Evolutionary conservation across 495 filamentous ascomycete species (phyloP), one percentile per base, ranked within the genome.

Genomic region (Chaetomium fimeti): DNA sequence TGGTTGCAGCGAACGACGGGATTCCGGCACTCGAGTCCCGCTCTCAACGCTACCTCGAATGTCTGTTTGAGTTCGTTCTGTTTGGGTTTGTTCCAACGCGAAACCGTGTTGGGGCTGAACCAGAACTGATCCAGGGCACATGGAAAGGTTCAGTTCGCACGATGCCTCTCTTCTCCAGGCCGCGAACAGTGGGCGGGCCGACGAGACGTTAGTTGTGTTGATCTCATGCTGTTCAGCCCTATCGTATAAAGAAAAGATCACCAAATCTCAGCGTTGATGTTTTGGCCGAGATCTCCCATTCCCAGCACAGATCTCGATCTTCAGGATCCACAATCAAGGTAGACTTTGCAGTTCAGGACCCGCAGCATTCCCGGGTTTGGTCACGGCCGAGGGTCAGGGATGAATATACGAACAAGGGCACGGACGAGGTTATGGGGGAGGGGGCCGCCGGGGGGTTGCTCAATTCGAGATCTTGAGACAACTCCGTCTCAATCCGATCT

Each of bases 291-390:
- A 18, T 49, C 13, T 13, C 0, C 9, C 1, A 24, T n/a, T 51
- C 45, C n/a, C 22, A 11, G 20, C 18, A 24, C 6, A 18, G 58
- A 38, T 22, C 57, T 2, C 7, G 47, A 60, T 60, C 43, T 40
- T 28, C 47, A 60, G 24, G 45, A 49, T 60, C 58, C 29, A 40
- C 20, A 24, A 36, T 28, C 47, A 49, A 40, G 36, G 38, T 40
- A 24, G n/a, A n/a, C n/a, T n/a, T n/a, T n/a, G n/a, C n/a, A n/a
- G 12, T 9, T 8, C 12, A 24, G 18, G 27, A 48, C 22, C 42
- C 22, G 13, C 42, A 6, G 18, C 6, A 18, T 51, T 12, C 28
- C 29, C 24, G 36, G 27, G 16, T 29, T 7, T 20, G 45, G 18
- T 51, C 29, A 15, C 40, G 5, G 25, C 20, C n/a, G 58, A 11